These are phyloP conservation scores for Venturia pyrina DNA, from an alignment of 2,329 filamentous ascomycete species.

Conservation along the genomic window DNA sequence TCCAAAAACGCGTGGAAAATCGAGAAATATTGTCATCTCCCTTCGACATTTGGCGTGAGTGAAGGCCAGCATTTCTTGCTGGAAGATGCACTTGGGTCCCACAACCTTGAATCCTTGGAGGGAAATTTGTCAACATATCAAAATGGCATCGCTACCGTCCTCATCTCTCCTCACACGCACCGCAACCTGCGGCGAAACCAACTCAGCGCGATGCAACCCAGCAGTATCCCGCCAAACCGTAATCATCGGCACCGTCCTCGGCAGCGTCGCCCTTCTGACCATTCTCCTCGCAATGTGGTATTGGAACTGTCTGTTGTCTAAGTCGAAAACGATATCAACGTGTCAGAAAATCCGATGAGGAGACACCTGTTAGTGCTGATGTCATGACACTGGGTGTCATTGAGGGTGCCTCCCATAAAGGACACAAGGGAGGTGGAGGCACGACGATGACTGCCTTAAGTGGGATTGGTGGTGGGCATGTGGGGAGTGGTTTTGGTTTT, in stretches of 20 bases:
- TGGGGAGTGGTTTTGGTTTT: neutral
- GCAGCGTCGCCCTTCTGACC: neutral
- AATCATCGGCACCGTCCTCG: neutral
- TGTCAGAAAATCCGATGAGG: neutral
- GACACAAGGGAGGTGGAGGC: neutral
- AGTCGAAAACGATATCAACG: neutral
- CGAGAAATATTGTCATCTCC: neutral
- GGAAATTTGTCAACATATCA: too few relatives aligned
- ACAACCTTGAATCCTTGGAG: too few relatives aligned
- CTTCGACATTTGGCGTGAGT: neutral
- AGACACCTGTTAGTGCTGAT: neutral
- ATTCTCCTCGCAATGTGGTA: neutral
- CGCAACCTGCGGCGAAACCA: neutral
- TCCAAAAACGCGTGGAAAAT: too few relatives aligned
- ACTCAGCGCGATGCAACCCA: neutral
- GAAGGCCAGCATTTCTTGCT: neutral
- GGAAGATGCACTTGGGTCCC: too few relatives aligned
- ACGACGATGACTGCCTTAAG: neutral
- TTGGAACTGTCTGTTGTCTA: neutral
- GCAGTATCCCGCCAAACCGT: neutral
- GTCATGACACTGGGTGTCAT: neutral
- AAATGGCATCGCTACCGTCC: too few relatives aligned
- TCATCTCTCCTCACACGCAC: neutral
- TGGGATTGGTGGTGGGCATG: neutral
- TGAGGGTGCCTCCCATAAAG: neutral